Evolutionary conservation across 306 rosid species (phyloP), one percentile per base, ranked within the genome.

Genomic region (Fragaria nilgerrensis): DNA sequence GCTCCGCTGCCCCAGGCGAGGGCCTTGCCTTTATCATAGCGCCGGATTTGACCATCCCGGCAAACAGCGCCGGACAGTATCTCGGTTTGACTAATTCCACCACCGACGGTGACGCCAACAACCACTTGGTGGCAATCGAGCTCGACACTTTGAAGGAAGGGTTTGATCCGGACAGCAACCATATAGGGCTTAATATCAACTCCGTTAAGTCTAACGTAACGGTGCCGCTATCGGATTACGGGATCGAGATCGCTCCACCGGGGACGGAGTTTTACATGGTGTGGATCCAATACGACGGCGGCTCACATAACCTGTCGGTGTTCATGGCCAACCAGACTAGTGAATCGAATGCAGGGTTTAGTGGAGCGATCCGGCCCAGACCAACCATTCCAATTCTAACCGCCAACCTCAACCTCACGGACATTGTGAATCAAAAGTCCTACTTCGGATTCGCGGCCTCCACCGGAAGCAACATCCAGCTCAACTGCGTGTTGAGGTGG

Each of bases 381-480:
- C 97, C 97, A 3, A 7, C 10, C 1, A 71, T 55, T 16, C 88
- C 95, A 0, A 41, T 88, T 9, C 15, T 92, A n/a, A 81, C 61
- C 14, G 58, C 84, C 19, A 6, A 23, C 39, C 74, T 92, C 5
- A 87, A 82, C 47, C 86, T 92, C 7, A 79, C 15, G 41, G 0
- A 2, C 2, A 12, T 81, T 0, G 84, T 89, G 39, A 82, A 77
- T 1, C 78, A 70, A 45, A 23, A 63, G 0, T 92, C 97, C 1
- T 89, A 84, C 49, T 84, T 92, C 20, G 97, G 97, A 4, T 92
- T 92, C 69, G 80, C 97, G 2, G 97, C 91, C 47, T 88, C 97
- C 2, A 92, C 97, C 0, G 97, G 97, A 9, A 67, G 15, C 12
- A 25, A 52, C 4, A 10, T 39, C 49, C 83, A 92, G 77, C 76